Conservation (phyloP, 768 basidiomycete species). For the Sporobolomyces roseus region DNA sequence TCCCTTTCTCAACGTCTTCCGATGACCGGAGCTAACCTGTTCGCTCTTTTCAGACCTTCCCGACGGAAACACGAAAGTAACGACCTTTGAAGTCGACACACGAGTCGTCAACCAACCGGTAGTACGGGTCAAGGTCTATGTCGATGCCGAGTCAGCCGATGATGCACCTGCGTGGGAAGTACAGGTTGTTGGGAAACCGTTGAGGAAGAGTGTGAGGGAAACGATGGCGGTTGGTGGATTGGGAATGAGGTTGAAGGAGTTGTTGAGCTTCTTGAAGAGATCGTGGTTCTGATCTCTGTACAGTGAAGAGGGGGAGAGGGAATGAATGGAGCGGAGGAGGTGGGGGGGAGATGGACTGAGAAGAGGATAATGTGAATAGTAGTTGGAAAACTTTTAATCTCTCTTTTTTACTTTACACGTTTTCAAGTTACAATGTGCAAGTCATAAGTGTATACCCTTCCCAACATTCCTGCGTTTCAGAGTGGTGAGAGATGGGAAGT, state of each 20-base stretch:
- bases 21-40: slow-evolving; percentile 33
- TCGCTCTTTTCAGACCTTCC: slow-evolving; percentile 55
- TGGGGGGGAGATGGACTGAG: too few relatives aligned
- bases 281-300: slow-evolving; percentile 20
- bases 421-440: too few relatives aligned
- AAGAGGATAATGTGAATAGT: too few relatives aligned
- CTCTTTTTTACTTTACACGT: too few relatives aligned
- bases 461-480: too few relatives aligned
- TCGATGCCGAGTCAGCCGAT: slow-evolving; percentile 55
- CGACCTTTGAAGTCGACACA: slow-evolving; percentile 68
- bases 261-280: slow-evolving; percentile 39
- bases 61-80: slow-evolving; percentile 67
- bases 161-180: slow-evolving; percentile 50
- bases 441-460: too few relatives aligned
- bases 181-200: slow-evolving; percentile 42
- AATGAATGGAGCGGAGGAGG: not conserved
- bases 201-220: slow-evolving; percentile 15
- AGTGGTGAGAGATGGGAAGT: not conserved
- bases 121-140: slow-evolving; percentile 59
- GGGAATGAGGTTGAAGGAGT: slow-evolving; percentile 37
- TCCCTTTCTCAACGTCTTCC: not conserved
- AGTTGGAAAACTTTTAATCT: too few relatives aligned
- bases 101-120: slow-evolving; percentile 56
- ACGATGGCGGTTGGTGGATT: slow-evolving; percentile 29
- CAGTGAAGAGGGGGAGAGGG: not conserved